Conservation (phyloP, 257 asterid genomes). For the Ilex aquifolium region DNA sequence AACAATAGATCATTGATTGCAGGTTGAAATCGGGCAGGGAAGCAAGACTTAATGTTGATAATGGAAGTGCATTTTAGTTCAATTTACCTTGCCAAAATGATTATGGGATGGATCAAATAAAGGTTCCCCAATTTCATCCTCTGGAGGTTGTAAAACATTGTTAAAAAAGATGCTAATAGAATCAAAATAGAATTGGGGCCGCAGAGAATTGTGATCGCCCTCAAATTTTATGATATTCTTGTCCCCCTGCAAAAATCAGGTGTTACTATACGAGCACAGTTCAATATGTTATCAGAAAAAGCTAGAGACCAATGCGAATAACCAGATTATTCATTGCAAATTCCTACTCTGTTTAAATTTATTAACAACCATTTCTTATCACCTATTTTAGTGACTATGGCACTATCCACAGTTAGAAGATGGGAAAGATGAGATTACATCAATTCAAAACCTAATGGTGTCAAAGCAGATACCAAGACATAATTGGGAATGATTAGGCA, state of each 20-base stretch:
- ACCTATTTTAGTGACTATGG: no score
- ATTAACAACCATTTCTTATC: no score
- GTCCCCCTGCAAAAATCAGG: conserved; percentile 59
- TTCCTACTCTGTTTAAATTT: no score
- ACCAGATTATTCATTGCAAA: no score
- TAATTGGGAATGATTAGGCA: no score
- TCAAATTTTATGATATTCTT: conserved; percentile 90
- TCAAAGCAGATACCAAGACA: no score
- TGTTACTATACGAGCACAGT: background rate
- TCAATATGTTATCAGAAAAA: no score
- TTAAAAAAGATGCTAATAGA: conserved; percentile 89
- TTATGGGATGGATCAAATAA: conserved; percentile 55
- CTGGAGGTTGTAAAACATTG: conserved; percentile 86
- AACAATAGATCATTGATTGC: background rate
- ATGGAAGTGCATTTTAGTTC: conserved; percentile 1
- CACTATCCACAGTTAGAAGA: no score
- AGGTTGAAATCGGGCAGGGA: conserved; percentile 4
- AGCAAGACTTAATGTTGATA: conserved; percentile 3
- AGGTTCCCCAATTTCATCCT: conserved; percentile 43
- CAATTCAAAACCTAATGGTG: no score
- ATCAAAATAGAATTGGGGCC: conserved; percentile 96
- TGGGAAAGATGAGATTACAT: no score
- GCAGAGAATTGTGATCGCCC: conserved; percentile 95
- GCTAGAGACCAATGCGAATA: no score
- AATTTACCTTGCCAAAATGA: conserved; percentile 53